These are phyloP conservation scores for Diaporthe citri DNA, from an alignment of 2,329 filamentous ascomycete genomes.

Conservation along the genomic window DNA sequence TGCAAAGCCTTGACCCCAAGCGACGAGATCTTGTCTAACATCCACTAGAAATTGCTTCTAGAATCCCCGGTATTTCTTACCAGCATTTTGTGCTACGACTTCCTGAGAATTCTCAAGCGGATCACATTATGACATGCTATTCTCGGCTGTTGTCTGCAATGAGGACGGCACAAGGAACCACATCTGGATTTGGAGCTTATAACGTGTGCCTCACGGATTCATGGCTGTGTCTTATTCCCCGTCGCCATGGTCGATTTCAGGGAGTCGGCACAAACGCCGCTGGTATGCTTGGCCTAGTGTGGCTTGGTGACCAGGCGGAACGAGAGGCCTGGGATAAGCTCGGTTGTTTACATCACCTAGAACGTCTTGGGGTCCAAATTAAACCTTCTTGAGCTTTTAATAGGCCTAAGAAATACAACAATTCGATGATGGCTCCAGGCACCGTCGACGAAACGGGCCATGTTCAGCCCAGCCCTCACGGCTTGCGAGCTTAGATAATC, in stretches of 20 bases:
- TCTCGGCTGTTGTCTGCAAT: neutral
- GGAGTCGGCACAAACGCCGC: neutral
- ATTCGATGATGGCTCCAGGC: neutral
- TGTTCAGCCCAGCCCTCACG: neutral
- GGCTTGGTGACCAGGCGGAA: neutral
- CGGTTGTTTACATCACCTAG: neutral
- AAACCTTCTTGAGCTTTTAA: neutral
- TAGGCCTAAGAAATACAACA: neutral
- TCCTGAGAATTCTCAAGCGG: neutral
- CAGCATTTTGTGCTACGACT: neutral
- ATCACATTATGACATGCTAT: neutral
- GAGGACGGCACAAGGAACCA: neutral
- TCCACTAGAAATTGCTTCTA: neutral
- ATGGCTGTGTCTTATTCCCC: neutral
- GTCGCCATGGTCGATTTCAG: neutral
- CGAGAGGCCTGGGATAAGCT: neutral
- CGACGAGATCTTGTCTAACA: neutral
- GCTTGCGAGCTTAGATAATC: neutral
- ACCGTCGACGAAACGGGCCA: neutral
- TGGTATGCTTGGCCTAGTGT: neutral
- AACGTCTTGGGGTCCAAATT: neutral
- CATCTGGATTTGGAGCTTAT: neutral
- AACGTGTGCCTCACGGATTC: neutral
- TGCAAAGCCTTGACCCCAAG: neutral
- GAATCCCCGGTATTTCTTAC: neutral